These are phyloP conservation scores for Phylloporus arenicola DNA, from an alignment of 768 basidiomycete species.

Conservation along the genomic window DNA sequence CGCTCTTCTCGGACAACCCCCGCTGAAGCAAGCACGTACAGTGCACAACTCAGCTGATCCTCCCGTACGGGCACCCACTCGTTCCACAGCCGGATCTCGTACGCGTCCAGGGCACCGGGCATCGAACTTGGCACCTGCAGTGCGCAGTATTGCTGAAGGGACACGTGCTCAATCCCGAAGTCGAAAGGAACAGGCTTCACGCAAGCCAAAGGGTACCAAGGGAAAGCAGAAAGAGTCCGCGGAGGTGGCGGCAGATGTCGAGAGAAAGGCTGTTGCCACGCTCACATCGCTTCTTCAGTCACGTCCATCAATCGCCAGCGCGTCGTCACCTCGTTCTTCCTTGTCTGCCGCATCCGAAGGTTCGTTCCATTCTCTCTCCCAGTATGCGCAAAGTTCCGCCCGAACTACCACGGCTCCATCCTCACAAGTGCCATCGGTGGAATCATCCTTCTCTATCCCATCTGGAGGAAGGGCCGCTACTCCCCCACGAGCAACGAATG, in stretches of 20 bases:
- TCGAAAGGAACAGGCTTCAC: conserved; percentile 37
- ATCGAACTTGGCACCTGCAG: conserved; percentile 8
- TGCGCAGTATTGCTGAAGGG: conserved; percentile 43
- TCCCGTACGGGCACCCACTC: conserved; percentile 48
- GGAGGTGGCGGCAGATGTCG: conserved; percentile 44
- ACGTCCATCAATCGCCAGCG: conserved; percentile 55
- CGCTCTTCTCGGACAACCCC: conserved; percentile 73
- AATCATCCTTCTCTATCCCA: conserved; percentile 33
- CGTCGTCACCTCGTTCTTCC: conserved; percentile 67
- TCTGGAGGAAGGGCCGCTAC: conserved; percentile 26
- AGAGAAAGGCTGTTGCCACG: conserved; percentile 81
- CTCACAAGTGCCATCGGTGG: conserved; percentile 36
- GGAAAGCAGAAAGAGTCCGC: conserved; percentile 44
- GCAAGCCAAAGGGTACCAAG: conserved; percentile 40
- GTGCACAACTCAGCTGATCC: conserved; percentile 70
- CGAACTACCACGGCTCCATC: conserved; percentile 42
- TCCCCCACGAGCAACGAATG: conserved; percentile 29
- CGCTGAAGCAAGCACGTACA: conserved; percentile 71
- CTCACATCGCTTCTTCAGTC: conserved; percentile 68
- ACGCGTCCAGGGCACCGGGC: conserved; percentile 18
- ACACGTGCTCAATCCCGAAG: conserved; percentile 42
- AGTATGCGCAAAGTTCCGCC: conserved; percentile 64
- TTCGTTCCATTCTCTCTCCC: conserved; percentile 56
- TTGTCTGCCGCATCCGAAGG: conserved; percentile 65
- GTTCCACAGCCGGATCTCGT: conserved; percentile 31